Base-by-base conservation (phyloP, 2,329 filamentous ascomycete species). In the Plenodomus biglobosus region DNA sequence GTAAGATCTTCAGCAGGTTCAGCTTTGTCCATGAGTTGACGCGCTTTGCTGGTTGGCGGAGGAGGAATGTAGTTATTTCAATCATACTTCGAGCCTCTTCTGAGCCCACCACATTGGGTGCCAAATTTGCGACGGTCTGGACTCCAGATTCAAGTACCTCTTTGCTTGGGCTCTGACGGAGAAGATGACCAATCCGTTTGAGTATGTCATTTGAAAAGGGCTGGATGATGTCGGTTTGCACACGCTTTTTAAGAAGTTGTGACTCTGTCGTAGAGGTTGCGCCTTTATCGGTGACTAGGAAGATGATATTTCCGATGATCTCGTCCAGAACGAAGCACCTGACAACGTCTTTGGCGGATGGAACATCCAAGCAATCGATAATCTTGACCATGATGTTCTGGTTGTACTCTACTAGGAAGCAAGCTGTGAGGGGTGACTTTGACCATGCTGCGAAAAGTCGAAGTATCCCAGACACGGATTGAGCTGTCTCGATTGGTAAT, bases 11-110 rank as follows among this genome's bases (percentile, higher is more conserved):
- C 32, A 99, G 76, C 27, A 99, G 79, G 17, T 86, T 84, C 6
- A 87, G 84, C 75, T 97, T 97, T 7, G 88, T 87, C 61, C 84
- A 89, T 0, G 90, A 89, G 55, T 82, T 92, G 27, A 97, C 90
- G 44, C 86, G 81, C 52, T 88, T 85, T 19, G 87, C 83, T n/a
- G 92, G 91, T 62, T 96, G 91, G 54, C 87, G 85, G 24, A 97
- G 80, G 30, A 96, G 79, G 68, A 88, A 92, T 8, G 86, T 85
- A 1, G 87, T 86, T 41, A 95, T 90, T 50, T 86, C 84, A 32
- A 96, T 83, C 48, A 96, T 80, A 38, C 86, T 85, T n/a, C 83
- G 82, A 15, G 89, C 85, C 61, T 94, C 87, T 6, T 58, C 54
- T 8, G 67, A 64, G n/a, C 69, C 67, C 2, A 61, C 57, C 16